Conservation (phyloP, 2,329 filamentous ascomycete genomes). For the Stagonosporopsis vannaccii region DNA sequence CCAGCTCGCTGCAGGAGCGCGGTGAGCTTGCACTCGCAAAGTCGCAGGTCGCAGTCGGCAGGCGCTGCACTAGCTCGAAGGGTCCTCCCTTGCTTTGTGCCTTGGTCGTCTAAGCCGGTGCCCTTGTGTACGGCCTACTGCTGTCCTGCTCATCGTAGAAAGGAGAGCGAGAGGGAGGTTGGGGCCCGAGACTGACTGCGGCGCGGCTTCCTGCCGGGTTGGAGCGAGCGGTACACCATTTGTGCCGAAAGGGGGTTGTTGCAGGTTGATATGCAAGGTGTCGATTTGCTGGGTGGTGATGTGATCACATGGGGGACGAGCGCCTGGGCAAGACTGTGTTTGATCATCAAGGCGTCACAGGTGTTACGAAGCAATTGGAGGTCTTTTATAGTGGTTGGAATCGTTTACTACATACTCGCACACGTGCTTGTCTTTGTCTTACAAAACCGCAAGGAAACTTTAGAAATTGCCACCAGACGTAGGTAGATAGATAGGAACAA, state of each 20-base stretch:
- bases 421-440: constrained; percentile 24
- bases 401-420: constrained; percentile 23
- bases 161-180: not conserved
- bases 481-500: constrained; percentile 23
- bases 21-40: too few species aligned
- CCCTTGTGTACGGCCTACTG: too few species aligned
- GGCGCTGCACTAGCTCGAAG: not conserved
- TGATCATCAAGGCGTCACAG: constrained; percentile 8
- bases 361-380: not conserved
- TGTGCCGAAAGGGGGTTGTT: not conserved
- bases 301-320: not conserved
- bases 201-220: not conserved
- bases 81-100: constrained; percentile 5
- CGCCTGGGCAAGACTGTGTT: not conserved
- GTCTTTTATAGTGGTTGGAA: constrained; percentile 9
- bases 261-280: not conserved
- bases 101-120: too few species aligned
- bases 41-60: too few species aligned
- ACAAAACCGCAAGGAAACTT: constrained; percentile 22
- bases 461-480: constrained; percentile 19
- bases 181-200: not conserved
- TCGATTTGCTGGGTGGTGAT: not conserved
- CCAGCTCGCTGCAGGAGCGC: too few species aligned
- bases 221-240: not conserved
- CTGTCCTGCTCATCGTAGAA: not conserved